Conservation (phyloP, 768 basidiomycete species). For the Rhodotorula babjevae region DNA sequence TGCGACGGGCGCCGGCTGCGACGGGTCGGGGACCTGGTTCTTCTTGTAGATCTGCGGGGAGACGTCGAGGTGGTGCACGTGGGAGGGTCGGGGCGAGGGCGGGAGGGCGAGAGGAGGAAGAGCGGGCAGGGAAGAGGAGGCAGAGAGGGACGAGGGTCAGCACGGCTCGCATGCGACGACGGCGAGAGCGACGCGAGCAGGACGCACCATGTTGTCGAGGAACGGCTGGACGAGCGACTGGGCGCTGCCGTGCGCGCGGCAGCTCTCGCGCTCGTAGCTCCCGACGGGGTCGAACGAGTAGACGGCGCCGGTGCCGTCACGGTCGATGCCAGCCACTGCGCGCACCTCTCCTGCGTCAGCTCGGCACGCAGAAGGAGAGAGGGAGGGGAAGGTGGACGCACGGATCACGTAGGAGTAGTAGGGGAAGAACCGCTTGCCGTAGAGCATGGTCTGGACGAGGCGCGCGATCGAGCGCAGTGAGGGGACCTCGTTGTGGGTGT, state of each 20-base stretch:
- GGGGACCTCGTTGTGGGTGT: slow-evolving; percentile 96
- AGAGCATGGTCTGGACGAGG: slow-evolving; percentile 96
- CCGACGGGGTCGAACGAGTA: slow-evolving; percentile 99
- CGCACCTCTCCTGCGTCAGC: neutral
- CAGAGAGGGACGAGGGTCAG: too few relatives aligned
- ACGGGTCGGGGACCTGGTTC: slow-evolving; percentile 76
- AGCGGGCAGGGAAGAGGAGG: neutral
- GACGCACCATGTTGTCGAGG: slow-evolving; percentile 90
- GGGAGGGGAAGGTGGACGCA: slow-evolving; percentile 11
- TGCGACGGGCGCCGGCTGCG: slow-evolving; percentile 54
- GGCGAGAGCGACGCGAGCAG: neutral
- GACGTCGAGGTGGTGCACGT: neutral
- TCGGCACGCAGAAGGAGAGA: too few relatives aligned
- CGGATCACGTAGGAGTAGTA: slow-evolving; percentile 83
- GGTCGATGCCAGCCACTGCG: slow-evolving; percentile 43
- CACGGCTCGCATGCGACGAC: neutral
- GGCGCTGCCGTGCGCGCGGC: slow-evolving; percentile 94
- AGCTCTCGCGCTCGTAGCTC: slow-evolving; percentile 93
- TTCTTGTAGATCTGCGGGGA: slow-evolving; percentile 83
- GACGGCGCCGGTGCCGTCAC: slow-evolving; percentile 73
- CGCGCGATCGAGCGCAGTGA: slow-evolving; percentile 94
- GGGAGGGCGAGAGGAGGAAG: neutral
- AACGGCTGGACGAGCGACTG: slow-evolving; percentile 91
- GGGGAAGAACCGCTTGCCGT: slow-evolving; percentile 92
- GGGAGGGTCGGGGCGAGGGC: too few relatives aligned